These are phyloP conservation scores for Suillus plorans DNA, from an alignment of 768 basidiomycete genomes.

Conservation along the genomic window DNA sequence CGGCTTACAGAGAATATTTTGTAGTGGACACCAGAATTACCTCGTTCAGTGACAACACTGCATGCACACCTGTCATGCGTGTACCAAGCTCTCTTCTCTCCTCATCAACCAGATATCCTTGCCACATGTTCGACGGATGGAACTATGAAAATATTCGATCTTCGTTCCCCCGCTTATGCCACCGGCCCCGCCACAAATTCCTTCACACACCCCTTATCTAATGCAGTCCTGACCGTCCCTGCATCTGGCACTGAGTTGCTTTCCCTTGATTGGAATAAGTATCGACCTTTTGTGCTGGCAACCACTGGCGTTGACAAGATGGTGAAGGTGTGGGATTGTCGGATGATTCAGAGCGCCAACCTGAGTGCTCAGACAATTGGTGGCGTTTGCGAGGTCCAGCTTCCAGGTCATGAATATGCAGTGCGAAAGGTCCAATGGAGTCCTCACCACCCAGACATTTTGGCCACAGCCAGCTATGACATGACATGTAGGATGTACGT, in stretches of 20 bases:
- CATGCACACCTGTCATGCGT: slow-evolving; percentile 84
- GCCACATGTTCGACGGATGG: slow-evolving; percentile 89
- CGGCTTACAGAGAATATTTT: background rate
- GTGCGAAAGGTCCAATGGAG: slow-evolving; percentile 89
- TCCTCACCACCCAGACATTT: slow-evolving; percentile 69
- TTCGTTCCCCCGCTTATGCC: slow-evolving; percentile 62
- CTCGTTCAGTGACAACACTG: slow-evolving; percentile 76
- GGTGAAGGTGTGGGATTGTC: slow-evolving; percentile 82
- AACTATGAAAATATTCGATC: slow-evolving; percentile 79
- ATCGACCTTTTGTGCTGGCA: slow-evolving; percentile 73
- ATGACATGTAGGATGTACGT: slow-evolving; percentile 93
- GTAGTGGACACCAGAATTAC: slow-evolving; percentile 87
- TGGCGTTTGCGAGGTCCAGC: slow-evolving; percentile 65
- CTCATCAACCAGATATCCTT: slow-evolving; percentile 80
- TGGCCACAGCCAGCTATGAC: slow-evolving; percentile 82
- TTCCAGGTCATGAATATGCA: slow-evolving; percentile 88
- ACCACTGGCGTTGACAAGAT: slow-evolving; percentile 78
- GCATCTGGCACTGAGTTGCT: slow-evolving; percentile 79
- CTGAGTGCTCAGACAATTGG: slow-evolving; percentile 55
- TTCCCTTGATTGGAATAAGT: slow-evolving; percentile 92
- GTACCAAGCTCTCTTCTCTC: slow-evolving; percentile 90
- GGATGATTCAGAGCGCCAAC: slow-evolving; percentile 69
- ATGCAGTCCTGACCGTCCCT: slow-evolving; percentile 74
- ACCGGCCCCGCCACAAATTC: slow-evolving; percentile 48
- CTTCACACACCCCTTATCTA: slow-evolving; percentile 67